Conservation (phyloP, 768 basidiomycete genomes). For the Suillus lakei region DNA sequence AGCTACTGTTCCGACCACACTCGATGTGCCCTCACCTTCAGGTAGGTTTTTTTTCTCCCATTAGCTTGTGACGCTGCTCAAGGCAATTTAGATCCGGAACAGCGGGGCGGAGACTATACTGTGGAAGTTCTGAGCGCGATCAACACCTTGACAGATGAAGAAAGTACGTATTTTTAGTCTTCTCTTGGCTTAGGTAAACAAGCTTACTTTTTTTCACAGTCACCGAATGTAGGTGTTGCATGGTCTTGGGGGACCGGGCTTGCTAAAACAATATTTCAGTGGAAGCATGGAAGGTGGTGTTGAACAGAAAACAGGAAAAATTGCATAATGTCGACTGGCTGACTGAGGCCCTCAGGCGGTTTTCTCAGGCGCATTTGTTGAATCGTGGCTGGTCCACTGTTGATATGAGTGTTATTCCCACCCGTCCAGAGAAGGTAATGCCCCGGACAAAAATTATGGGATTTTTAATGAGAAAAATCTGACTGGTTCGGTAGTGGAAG, state of each 20-base stretch:
- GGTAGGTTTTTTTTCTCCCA: slow-evolving; percentile 35
- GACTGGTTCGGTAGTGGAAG: slow-evolving; percentile 63
- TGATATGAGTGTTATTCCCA: slow-evolving; percentile 57
- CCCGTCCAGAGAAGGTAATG: slow-evolving; percentile 68
- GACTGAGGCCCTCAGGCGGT: slow-evolving; percentile 72
- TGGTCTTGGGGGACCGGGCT: slow-evolving; percentile 1
- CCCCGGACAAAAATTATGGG: not conserved
- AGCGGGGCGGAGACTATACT: slow-evolving; percentile 73
- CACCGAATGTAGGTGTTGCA: slow-evolving; percentile 53
- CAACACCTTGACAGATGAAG: slow-evolving; percentile 64
- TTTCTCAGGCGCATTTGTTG: slow-evolving; percentile 69
- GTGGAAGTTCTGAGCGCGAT: slow-evolving; percentile 73
- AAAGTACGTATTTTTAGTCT: slow-evolving; percentile 54
- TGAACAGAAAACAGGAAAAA: slow-evolving; percentile 58
- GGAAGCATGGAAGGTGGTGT: slow-evolving; percentile 63
- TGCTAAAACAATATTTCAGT: slow-evolving; percentile 44
- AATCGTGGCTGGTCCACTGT: slow-evolving; percentile 63
- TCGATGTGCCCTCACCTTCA: slow-evolving; percentile 41
- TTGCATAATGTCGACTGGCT: slow-evolving; percentile 78
- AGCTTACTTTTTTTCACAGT: slow-evolving; percentile 44
- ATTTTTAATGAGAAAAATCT: slow-evolving; percentile 17
- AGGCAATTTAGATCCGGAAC: slow-evolving; percentile 42
- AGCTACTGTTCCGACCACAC: slow-evolving; percentile 52
- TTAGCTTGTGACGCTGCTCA: slow-evolving; percentile 5
- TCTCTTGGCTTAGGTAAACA: slow-evolving; percentile 21